Evolutionary conservation across 2,329 filamentous ascomycete species (phyloP).

Genomic region (Cordyceps fumosorosea): DNA sequence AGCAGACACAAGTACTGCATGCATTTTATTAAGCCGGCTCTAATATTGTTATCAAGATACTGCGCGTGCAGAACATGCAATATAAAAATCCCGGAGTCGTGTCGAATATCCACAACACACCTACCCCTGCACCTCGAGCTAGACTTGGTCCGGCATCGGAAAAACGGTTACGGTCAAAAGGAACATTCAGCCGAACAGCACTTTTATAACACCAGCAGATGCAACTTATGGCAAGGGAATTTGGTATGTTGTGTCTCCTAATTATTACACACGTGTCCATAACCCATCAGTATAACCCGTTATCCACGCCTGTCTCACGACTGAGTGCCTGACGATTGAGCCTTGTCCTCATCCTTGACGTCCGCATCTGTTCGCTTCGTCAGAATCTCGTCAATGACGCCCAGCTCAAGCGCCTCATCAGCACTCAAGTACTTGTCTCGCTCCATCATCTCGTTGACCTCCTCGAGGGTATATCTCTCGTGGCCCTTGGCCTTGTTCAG

Average conservation of each 20-base stretch:
- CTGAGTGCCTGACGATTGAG: slow-evolving; percentile 9
- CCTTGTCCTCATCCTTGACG: slow-evolving; percentile 18
- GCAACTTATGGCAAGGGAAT: no score
- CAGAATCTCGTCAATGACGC: slow-evolving; percentile 87
- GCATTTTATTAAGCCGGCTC: no score
- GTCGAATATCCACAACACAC: not conserved
- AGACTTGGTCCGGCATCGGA: slow-evolving; percentile 7
- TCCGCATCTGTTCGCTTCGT: slow-evolving; percentile 47
- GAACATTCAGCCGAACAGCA: not conserved
- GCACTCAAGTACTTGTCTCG: slow-evolving; percentile 91
- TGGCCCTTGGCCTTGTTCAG: slow-evolving; percentile 69
- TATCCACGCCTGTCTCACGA: not conserved
- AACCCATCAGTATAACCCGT: no score
- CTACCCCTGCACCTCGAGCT: no score
- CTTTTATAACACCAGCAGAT: no score
- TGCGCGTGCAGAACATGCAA: not conserved
- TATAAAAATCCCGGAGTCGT: not conserved
- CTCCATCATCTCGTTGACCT: slow-evolving; percentile 95
- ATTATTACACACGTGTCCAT: no score
- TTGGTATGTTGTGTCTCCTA: no score
- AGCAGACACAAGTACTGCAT: no score
- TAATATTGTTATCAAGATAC: no score
- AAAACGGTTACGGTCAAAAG: not conserved
- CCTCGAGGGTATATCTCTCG: slow-evolving; percentile 71
- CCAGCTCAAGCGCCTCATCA: slow-evolving; percentile 79